Evolutionary conservation across 768 basidiomycete species (phyloP), one percentile per base, ranked within the genome.

Genomic region (Strobilomyces confusus): DNA sequence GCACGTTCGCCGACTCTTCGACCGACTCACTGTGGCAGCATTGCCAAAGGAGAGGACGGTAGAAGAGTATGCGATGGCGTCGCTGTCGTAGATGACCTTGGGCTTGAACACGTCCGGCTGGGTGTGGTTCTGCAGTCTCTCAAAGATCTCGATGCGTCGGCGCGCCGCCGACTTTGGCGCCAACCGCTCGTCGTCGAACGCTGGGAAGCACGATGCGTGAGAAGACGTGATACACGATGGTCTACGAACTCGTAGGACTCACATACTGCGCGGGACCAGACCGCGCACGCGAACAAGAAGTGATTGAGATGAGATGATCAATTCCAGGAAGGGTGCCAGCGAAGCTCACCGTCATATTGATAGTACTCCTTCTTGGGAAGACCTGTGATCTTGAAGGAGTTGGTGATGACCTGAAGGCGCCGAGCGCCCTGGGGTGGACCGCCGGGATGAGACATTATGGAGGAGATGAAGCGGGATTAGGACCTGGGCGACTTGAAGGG

Each of bases 61-160:
- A 0, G 74, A 69, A 0, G 75, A 66, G 34, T 77, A 82, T 0
- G 77, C 60, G 0, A 80, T 73, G 0, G 70, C 68, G 5, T 68
- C 68, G 0, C 79, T 75, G 46, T 82, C 80, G 50, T 77, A 82
- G 5, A 82, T 59, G 4, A 72, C 66, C 14, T 71, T 72, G 1
- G 77, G 77, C 13, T 60, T 69, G 55, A 81, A 81, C 0, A 72
- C 9, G 0, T 48, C 49, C 0, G 78, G 73, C 0, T 69, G 65
- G 0, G 72, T 59, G 0, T 62, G 62, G 5, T 63, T 73, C 46
- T 80, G 79, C 0, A 82, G 64, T 6, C 62, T 58, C 48, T 69
- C 62, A 1, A 69, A 56, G 2, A 66, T 17, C 1, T 70, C 73
- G 30, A 69, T 66, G 48, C 69, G 70, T 17, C 60, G 63, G 9